Conservation (phyloP, 2,329 filamentous ascomycete species). For the Cladophialophora bantiana region DNA sequence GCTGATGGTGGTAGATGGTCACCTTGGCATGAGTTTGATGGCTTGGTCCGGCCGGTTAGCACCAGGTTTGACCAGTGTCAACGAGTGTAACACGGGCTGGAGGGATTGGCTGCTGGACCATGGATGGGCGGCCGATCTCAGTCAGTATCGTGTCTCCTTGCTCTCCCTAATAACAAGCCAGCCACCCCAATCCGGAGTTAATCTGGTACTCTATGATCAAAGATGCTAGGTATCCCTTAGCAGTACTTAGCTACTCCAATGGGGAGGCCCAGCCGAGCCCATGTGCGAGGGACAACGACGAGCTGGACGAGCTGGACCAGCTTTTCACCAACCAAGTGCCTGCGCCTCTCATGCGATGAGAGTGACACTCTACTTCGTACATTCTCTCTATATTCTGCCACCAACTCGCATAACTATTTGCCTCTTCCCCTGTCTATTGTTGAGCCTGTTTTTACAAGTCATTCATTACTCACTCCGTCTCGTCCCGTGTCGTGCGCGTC, state of each 20-base stretch:
- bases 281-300: constrained; percentile 19
- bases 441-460: constrained; percentile 10
- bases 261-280: constrained; percentile 8
- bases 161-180: too few species aligned
- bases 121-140: constrained; percentile 1
- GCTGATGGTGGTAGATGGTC: neutral
- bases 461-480: neutral
- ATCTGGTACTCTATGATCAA: too few species aligned
- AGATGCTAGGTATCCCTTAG: too few species aligned
- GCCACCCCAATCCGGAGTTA: too few species aligned
- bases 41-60: too few species aligned
- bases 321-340: neutral
- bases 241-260: constrained; percentile 13
- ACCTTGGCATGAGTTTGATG: constrained; percentile 12
- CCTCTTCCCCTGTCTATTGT: neutral
- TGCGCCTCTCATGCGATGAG: neutral
- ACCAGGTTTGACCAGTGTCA: too few species aligned
- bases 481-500: neutral
- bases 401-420: neutral
- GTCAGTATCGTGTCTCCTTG: too few species aligned
- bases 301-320: neutral
- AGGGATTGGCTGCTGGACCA: constrained; percentile 23
- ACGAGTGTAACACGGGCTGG: constrained; percentile 15
- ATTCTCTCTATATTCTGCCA: neutral
- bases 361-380: neutral